These are phyloP conservation scores for Cladophialophora yegresii DNA, from an alignment of 2,329 filamentous ascomycete genomes.

Conservation along the genomic window DNA sequence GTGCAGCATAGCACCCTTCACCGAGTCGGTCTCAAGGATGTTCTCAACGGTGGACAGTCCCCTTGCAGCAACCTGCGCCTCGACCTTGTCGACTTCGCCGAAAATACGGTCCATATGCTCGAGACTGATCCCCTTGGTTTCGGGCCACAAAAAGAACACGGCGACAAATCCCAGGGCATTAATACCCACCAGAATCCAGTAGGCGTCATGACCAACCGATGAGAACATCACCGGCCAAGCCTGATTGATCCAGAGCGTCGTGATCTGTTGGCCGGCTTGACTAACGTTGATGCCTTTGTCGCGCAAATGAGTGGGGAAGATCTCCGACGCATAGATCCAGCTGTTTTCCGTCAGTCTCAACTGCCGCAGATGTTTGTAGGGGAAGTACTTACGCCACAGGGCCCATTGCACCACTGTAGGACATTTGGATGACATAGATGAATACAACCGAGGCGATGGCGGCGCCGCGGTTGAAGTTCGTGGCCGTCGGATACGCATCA, in stretches of 20 bases:
- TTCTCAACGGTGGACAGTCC: slow-evolving; percentile 16
- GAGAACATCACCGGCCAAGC: background rate
- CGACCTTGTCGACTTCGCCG: slow-evolving; percentile 44
- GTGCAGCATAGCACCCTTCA: background rate
- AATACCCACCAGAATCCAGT: slow-evolving; percentile 41
- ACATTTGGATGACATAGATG: slow-evolving; percentile 20
- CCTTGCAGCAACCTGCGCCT: slow-evolving; percentile 39
- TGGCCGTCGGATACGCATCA: slow-evolving; percentile 16
- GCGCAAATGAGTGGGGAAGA: background rate
- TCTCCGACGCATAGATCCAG: background rate
- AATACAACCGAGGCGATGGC: slow-evolving; percentile 16
- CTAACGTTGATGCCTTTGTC: background rate
- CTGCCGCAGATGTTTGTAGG: background rate
- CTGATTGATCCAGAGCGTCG: background rate
- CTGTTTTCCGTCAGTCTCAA: background rate
- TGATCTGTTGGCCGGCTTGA: background rate
- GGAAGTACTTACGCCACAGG: slow-evolving; percentile 8
- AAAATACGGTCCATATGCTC: slow-evolving; percentile 45
- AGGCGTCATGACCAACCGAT: background rate
- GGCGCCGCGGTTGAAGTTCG: slow-evolving; percentile 19
- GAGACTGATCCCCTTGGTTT: slow-evolving; percentile 43
- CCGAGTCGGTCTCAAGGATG: background rate
- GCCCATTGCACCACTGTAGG: slow-evolving; percentile 17
- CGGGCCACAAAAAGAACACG: slow-evolving; percentile 42
- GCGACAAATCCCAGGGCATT: slow-evolving; percentile 45